Percentiles rank a stretch among this genome's conserved stretches.
phyloP scores from a whole-genome alignment of 208 protist genomes.

The Crithidia expoeki region DNA sequence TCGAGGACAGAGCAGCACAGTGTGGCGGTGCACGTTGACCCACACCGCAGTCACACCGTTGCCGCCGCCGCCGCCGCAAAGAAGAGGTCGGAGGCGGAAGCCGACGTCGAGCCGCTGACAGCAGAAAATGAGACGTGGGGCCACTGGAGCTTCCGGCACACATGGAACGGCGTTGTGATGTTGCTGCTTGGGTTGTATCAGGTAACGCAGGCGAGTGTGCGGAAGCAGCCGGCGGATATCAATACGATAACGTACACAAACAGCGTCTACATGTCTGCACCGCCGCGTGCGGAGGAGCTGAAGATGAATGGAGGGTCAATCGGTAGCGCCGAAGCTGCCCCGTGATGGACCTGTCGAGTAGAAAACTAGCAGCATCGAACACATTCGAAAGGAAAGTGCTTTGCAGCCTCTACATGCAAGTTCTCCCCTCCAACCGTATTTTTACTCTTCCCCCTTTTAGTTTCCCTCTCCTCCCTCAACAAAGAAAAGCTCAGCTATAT shows the following conservation, averaged over 20 bases:
- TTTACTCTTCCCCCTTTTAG: no score
- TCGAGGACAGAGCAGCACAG: conserved; percentile 1
- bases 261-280: conserved; percentile 20
- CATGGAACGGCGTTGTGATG: conserved; percentile 26
- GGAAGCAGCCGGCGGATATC: conserved; percentile 16
- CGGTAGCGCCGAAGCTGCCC: not conserved
- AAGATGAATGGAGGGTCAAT: not conserved
- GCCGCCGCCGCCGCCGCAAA: conserved; percentile 9
- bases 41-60: conserved; percentile 4
- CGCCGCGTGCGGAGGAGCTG: conserved; percentile 15
- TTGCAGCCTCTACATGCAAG: no score
- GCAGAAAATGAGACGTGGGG: conserved; percentile 33
- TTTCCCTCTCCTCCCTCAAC: no score
- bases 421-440: no score
- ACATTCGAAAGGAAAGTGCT: no score
- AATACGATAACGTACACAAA: conserved; percentile 15
- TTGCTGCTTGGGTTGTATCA: conserved; percentile 20
- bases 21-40: conserved; percentile 12
- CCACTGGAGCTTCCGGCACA: conserved; percentile 29
- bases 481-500: no score
- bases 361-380: no score
- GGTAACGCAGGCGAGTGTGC: conserved; percentile 10
- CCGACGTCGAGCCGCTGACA: conserved; percentile 12
- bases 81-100: conserved; percentile 10
- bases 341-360: not conserved